Evolutionary conservation across 345 rosid genomes (phyloP), one percentile per base, ranked within the genome.

Genomic region (Acer yangbiense): DNA sequence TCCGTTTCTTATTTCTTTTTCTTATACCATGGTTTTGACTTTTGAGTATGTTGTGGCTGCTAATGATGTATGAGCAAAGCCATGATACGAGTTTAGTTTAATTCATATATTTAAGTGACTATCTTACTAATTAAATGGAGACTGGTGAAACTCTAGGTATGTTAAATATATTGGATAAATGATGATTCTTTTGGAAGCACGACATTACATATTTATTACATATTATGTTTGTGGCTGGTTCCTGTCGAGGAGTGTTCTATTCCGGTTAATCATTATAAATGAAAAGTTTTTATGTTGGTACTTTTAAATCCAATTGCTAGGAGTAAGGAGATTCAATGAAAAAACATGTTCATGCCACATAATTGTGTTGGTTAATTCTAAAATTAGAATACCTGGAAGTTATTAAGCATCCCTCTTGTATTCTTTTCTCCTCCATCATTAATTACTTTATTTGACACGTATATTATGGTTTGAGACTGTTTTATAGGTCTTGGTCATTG

Each of bases 11-110:
- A 48, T 17, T 17, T 5, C 25, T 21, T 62, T 39, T 25, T 35
- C n/a, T 39, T 52, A 23, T 73, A 23, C 46, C 21, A 4, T 35
- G n/a, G 29, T 50, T 79, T 46, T 74, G 54, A 60, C 52, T 50
- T 79, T 32, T 74, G 54, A 60, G 52, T 68, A n/a, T 50, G 39
- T 52, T 0, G 27, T 57, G 39, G 55, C 4, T 2, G 23, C 18
- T 69, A 57, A 41, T 60, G 39, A 21, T 43, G n/a, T 64, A 12
- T 1, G 10, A 29, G 48, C 43, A 70, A 23, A 25, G 65, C 17
- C 29, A 32, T 58, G 35, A 72, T 8, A 52, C 18, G 48, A 55
- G 9, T 71, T 57, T 57, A 4, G 6, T 63, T 44, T 39, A n/a
- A 3, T n/a, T 72, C 52, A 57, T 57, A 57, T 35, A 1, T 32